Base-by-base conservation (phyloP, 1,284 basidiomycete species). In the Microbotryum intermedium region DNA sequence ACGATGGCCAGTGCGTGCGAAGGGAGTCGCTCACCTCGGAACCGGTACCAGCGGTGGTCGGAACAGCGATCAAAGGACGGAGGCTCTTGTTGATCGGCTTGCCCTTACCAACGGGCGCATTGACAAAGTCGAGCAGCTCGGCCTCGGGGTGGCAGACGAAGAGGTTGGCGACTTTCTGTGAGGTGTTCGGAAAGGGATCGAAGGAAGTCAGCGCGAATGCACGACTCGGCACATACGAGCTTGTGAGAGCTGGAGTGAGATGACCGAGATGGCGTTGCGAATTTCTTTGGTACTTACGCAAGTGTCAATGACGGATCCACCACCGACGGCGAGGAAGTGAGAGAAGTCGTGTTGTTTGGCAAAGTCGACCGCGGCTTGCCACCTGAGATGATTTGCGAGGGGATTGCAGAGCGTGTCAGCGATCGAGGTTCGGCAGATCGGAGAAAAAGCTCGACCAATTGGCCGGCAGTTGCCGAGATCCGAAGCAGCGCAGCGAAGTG, bases 31-130 rank as follows among this genome's bases (percentile, higher is more conserved):
- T 42, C 43, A 69, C 65, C 61, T 66, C 91, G 3, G 89, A 90
- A 16, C 92, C 93, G n/a, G 93, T 97, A 55, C 93, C 92, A 46
- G 94, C 93, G 8, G 93, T 97, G 3, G 94, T 97, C 11, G 92
- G 92, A 25, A 97, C 83, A 50, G 92, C 92, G 64, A 97, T 92
- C 49, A 97, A 79, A 20, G 94, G 94, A 29, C 83, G 79, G 45
- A 97, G 79, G 30, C 79, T 77, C 73, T 88, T 79, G 30, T 81
- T 79, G 65, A 97, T 67, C 6, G 67, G 65, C 39, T 85, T 80
- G 3, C 93, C 94, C 75, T 91, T 92, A 57, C 93, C 93, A 63
- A 97, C 82, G 0, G 93, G 93, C 9, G 94, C 92, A 73, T 97
- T 97, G 76, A 97, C 90, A 73, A 95, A 97, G 73, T 97, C 94